phyloP scores from a whole-genome alignment of 352 stramenopile genomes.

The Salisapilia sapeloensis region DNA sequence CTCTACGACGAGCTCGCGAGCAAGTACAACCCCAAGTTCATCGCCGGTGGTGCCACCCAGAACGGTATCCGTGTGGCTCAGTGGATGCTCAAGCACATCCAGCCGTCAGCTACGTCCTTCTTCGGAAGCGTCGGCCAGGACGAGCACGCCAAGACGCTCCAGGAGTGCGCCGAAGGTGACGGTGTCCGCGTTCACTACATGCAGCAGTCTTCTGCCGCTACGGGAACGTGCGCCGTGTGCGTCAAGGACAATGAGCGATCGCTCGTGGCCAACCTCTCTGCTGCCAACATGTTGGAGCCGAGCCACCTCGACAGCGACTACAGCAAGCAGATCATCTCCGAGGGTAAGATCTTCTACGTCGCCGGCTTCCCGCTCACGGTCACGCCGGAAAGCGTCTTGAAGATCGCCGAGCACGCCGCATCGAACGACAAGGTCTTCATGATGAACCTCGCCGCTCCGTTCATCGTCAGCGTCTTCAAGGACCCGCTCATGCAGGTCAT shows the following conservation, averaged over 20 bases:
- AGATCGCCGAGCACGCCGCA: constrained; percentile 85
- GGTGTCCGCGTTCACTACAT: constrained; percentile 96
- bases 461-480: constrained; percentile 97
- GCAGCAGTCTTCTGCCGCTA: constrained; percentile 85
- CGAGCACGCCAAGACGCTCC: constrained; percentile 83
- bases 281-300: constrained; percentile 97
- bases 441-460: constrained; percentile 96
- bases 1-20: constrained; percentile 92
- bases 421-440: constrained; percentile 90
- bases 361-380: constrained; percentile 98
- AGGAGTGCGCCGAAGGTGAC: constrained; percentile 86
- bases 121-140: constrained; percentile 95
- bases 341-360: constrained; percentile 94
- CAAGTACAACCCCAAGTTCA: constrained; percentile 88
- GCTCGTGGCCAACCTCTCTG: constrained; percentile 94
- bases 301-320: constrained; percentile 70
- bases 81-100: constrained; percentile 94
- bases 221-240: constrained; percentile 96
- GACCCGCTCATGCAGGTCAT: constrained; percentile 90
- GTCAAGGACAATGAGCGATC: constrained; percentile 93
- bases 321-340: constrained; percentile 87
- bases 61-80: constrained; percentile 99
- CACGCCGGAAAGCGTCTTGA: constrained; percentile 86
- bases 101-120: constrained; percentile 82
- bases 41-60: constrained; percentile 96